A percentile compares a stretch with the other conserved stretches of the same genome.
These are phyloP conservation scores for Omphalea diandra DNA, from an alignment of 441 rosid genomes.

Conservation along the genomic window DNA sequence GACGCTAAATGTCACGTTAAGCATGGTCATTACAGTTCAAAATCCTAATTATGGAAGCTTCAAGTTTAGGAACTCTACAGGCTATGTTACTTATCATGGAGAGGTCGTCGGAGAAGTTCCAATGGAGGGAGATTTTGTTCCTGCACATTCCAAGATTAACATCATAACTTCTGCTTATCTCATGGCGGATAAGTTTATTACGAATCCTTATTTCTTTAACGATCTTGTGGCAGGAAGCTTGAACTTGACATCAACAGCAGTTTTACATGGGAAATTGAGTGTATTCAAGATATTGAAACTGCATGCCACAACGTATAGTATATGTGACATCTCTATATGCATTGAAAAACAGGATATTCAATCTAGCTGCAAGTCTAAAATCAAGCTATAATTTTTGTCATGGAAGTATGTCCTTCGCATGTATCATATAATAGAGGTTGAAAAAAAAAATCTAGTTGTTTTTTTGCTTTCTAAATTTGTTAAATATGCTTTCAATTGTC, in stretches of 20 bases:
- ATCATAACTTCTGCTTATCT: conserved; percentile 24
- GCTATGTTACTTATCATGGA: conserved; percentile 31
- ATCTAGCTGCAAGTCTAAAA: conserved; percentile 23
- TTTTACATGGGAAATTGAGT: conserved; percentile 28
- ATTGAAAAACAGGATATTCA: conserved; percentile 7
- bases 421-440: too few relatives aligned
- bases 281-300: conserved; percentile 29
- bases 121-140: conserved; percentile 21
- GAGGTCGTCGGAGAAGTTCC: conserved; percentile 25
- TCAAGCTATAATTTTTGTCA: conserved; percentile 26
- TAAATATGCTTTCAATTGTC: too few relatives aligned
- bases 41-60: conserved; percentile 45
- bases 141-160: conserved; percentile 29
- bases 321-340: conserved; percentile 27
- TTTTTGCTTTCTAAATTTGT: too few relatives aligned
- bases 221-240: conserved; percentile 32
- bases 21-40: conserved; percentile 22
- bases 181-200: conserved; percentile 16
- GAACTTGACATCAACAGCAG: conserved; percentile 29
- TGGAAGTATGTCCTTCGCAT: too few relatives aligned
- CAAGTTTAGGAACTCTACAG: conserved; percentile 25
- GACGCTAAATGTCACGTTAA: conserved; percentile 19
- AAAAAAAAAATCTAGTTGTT: too few relatives aligned
- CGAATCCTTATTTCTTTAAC: conserved; percentile 15
- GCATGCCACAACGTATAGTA: conserved; percentile 23